Conservation (phyloP, 176 grass and related monocot genomes). For the Oryza coarctata region DNA sequence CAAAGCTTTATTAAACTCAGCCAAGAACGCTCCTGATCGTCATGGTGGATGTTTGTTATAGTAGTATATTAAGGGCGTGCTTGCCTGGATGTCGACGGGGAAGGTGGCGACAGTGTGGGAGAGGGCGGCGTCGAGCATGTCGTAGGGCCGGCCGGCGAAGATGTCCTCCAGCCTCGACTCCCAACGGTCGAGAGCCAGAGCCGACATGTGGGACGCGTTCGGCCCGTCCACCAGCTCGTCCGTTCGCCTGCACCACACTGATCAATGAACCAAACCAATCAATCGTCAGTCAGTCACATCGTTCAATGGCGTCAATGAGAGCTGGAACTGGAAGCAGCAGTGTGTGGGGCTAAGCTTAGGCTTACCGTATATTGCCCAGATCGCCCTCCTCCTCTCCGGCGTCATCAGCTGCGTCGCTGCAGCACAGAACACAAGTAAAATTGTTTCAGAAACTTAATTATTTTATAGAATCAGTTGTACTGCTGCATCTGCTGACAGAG, state of each 20-base stretch:
- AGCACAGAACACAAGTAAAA: background rate
- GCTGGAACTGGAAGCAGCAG: too few species aligned
- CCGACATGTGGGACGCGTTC: slow-evolving; percentile 82
- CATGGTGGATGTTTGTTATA: too few species aligned
- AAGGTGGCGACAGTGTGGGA: slow-evolving; percentile 63
- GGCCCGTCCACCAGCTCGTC: slow-evolving; percentile 93
- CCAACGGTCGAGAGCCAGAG: slow-evolving; percentile 80
- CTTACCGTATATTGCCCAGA: slow-evolving; percentile 96
- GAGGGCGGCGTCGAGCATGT: slow-evolving; percentile 94
- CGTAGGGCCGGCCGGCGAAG: slow-evolving; percentile 73
- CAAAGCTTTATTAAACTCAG: too few species aligned
- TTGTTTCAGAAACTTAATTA: background rate
- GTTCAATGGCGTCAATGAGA: background rate
- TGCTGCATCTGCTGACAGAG: background rate
- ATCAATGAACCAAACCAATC: background rate
- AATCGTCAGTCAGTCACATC: background rate
- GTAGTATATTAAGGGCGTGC: too few species aligned
- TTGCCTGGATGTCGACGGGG: slow-evolving; percentile 62
- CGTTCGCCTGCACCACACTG: slow-evolving; percentile 97
- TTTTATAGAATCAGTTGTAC: background rate
- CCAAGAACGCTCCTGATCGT: too few species aligned
- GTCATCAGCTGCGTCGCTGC: slow-evolving; percentile 95
- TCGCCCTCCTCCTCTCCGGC: slow-evolving; percentile 74
- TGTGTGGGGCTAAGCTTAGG: too few species aligned
- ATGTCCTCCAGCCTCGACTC: slow-evolving; percentile 79